Percentiles rank a stretch among this genome's conserved stretches.
Conservation (phyloP, 805 yeast genomes). For the Suhomyces canberraensis region DNA sequence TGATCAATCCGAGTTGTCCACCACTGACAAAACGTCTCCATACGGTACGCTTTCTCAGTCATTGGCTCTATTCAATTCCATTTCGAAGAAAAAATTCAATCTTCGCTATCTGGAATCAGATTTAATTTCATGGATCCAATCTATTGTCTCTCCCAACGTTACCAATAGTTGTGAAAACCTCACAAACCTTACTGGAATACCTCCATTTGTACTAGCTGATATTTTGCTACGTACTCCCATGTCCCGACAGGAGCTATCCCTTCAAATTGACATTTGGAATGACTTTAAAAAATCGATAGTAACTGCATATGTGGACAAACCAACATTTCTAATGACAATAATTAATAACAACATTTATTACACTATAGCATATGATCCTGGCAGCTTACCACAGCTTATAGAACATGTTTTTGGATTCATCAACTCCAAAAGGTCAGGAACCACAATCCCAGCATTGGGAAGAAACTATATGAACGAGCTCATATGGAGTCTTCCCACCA, state of each 20-base stretch:
- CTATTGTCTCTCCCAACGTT: constrained; percentile 29
- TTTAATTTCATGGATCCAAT: constrained; percentile 27
- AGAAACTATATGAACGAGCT: constrained; percentile 19
- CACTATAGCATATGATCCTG: constrained; percentile 22
- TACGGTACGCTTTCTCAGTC: too few relatives aligned
- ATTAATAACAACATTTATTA: constrained; percentile 29
- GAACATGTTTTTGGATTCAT: constrained; percentile 16
- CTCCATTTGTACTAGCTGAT: constrained; percentile 38
- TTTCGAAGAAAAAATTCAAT: too few relatives aligned
- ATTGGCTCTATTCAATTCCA: too few relatives aligned
- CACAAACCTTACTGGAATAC: constrained; percentile 27
- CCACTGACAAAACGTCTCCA: too few relatives aligned
- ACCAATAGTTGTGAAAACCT: constrained; percentile 31
- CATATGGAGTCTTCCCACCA: constrained; percentile 28
- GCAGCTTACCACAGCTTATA: constrained; percentile 18
- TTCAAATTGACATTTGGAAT: constrained; percentile 38
- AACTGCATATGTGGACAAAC: constrained; percentile 17
- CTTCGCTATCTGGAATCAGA: constrained; percentile 3
- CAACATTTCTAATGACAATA: constrained; percentile 15
- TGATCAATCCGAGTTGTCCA: too few relatives aligned
- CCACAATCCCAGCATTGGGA: constrained; percentile 15
- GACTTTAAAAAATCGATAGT: constrained; percentile 23
- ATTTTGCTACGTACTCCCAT: constrained; percentile 36
- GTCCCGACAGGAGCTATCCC: constrained; percentile 25
- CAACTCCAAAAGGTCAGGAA: constrained; percentile 19